Evolutionary conservation across 2,329 filamentous ascomycete species (phyloP).

Genomic region (Trichoderma brevicompactum): DNA sequence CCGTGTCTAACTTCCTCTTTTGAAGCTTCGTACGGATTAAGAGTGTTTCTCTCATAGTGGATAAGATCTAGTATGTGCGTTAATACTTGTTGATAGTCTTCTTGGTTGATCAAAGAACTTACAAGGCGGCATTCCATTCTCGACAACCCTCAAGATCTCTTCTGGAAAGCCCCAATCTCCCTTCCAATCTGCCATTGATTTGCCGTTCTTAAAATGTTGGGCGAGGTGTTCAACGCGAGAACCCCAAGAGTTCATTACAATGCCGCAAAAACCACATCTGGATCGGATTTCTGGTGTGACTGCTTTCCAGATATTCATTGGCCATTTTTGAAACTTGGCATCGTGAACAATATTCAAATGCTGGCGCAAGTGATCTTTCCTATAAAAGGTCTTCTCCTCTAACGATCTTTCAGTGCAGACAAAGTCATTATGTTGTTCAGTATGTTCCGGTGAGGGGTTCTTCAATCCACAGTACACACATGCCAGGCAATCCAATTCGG

Average conservation of each 20-base stretch:
- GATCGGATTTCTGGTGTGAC: slow-evolving; percentile 44
- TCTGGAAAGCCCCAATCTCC: slow-evolving; percentile 51
- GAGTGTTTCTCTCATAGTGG: slow-evolving; percentile 6
- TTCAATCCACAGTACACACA: slow-evolving; percentile 47
- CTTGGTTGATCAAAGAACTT: neutral
- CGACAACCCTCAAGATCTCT: slow-evolving; percentile 6
- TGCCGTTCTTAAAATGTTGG: slow-evolving; percentile 48
- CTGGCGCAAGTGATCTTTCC: slow-evolving; percentile 51
- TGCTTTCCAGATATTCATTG: slow-evolving; percentile 50
- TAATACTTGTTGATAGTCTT: neutral
- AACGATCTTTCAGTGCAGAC: slow-evolving; percentile 55
- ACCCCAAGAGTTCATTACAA: slow-evolving; percentile 44
- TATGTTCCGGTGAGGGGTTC: slow-evolving; percentile 41
- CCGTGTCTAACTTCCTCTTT: neutral
- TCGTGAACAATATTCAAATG: slow-evolving; percentile 50
- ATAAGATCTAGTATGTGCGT: neutral
- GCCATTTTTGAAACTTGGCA: slow-evolving; percentile 47
- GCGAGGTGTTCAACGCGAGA: slow-evolving; percentile 46
- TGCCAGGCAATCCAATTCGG: slow-evolving; percentile 43
- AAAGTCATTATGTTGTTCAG: slow-evolving; percentile 44
- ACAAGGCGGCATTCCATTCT: slow-evolving; percentile 26
- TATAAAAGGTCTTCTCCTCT: slow-evolving; percentile 49
- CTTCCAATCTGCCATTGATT: slow-evolving; percentile 49
- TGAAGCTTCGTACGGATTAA: slow-evolving; percentile 8
- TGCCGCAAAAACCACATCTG: slow-evolving; percentile 48